Conservation (phyloP, 768 basidiomycete genomes). For the Rossbeevera mucosa region DNA sequence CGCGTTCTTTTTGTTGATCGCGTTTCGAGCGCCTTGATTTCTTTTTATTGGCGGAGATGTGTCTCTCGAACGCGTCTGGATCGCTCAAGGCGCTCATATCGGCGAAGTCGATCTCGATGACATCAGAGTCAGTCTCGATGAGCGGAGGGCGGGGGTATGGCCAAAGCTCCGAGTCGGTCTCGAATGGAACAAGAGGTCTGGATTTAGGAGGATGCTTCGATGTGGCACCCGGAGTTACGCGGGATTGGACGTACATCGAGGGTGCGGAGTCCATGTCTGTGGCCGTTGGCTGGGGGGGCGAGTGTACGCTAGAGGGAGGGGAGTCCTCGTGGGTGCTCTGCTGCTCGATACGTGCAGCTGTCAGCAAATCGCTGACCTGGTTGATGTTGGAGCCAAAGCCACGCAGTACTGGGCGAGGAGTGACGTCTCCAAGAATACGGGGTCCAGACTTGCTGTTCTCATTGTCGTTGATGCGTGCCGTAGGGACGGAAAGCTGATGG, state of each 20-base stretch:
- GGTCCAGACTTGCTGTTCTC: conserved; percentile 16
- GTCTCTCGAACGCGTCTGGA: conserved; percentile 49
- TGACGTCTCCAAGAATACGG: conserved; percentile 46
- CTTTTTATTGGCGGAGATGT: conserved; percentile 22
- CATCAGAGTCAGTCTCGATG: conserved; percentile 45
- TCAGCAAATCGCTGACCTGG: conserved; percentile 28
- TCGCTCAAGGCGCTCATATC: conserved; percentile 73
- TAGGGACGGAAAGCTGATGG: conserved; percentile 31
- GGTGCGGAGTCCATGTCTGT: conserved; percentile 8
- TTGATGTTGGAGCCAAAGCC: conserved; percentile 33
- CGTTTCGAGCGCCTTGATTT: conserved; percentile 27
- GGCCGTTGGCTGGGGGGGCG: background rate
- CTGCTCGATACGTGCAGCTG: conserved; percentile 21
- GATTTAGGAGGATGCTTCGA: conserved; percentile 23
- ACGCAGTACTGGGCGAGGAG: conserved; percentile 49
- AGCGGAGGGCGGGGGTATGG: conserved; percentile 54
- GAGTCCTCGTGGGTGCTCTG: conserved; percentile 9
- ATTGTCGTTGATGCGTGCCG: conserved; percentile 8
- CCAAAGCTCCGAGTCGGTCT: conserved; percentile 64
- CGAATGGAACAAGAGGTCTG: conserved; percentile 55
- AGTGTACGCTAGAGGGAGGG: conserved; percentile 4
- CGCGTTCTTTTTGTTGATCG: conserved; percentile 36
- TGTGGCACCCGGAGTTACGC: background rate
- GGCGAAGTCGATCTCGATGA: conserved; percentile 71
- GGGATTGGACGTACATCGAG: conserved; percentile 9